These are phyloP conservation scores for Anacardium occidentale DNA, from an alignment of 345 rosid genomes.

Conservation along the genomic window DNA sequence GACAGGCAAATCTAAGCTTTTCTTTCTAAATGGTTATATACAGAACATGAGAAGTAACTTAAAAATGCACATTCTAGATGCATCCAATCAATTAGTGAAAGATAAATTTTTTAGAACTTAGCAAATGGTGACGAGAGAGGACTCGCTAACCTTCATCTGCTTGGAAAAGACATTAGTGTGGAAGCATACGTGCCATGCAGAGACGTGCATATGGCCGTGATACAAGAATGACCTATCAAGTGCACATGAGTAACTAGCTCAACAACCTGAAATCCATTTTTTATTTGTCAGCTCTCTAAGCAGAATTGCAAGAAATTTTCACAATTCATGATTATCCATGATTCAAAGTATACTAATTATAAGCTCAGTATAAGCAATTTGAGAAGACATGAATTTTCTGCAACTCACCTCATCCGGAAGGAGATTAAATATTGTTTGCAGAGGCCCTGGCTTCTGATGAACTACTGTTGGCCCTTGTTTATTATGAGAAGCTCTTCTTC, in stretches of 20 bases:
- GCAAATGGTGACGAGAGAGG: slow-evolving; percentile 1
- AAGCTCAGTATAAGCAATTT: slow-evolving; percentile 2
- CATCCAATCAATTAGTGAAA: background rate
- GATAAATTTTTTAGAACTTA: background rate
- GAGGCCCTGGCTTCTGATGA: slow-evolving; percentile 92
- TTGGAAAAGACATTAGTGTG: slow-evolving; percentile 97
- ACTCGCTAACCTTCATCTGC: slow-evolving; percentile 85
- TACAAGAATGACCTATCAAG: slow-evolving; percentile 96
- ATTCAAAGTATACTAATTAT: background rate
- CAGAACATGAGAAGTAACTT: background rate
- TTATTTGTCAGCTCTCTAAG: slow-evolving; percentile 20
- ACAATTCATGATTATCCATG: slow-evolving; percentile 5
- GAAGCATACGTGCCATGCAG: slow-evolving; percentile 98
- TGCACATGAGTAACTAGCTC: slow-evolving; percentile 95
- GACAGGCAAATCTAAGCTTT: background rate
- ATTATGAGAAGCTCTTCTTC: slow-evolving; percentile 69
- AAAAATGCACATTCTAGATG: background rate
- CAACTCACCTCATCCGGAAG: slow-evolving; percentile 78
- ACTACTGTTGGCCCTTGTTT: slow-evolving; percentile 90
- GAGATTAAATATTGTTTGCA: slow-evolving; percentile 90
- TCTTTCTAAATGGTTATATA: background rate
- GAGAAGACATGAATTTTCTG: slow-evolving; percentile 14
- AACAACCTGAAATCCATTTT: slow-evolving; percentile 57
- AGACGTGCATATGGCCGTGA: slow-evolving; percentile 97
- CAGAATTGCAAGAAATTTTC: slow-evolving; percentile 6